A percentile compares a stretch with the other conserved stretches of the same genome.
Evolutionary conservation across 2,329 filamentous ascomycete genomes (phyloP).

Genomic region (Fusarium secorum): DNA sequence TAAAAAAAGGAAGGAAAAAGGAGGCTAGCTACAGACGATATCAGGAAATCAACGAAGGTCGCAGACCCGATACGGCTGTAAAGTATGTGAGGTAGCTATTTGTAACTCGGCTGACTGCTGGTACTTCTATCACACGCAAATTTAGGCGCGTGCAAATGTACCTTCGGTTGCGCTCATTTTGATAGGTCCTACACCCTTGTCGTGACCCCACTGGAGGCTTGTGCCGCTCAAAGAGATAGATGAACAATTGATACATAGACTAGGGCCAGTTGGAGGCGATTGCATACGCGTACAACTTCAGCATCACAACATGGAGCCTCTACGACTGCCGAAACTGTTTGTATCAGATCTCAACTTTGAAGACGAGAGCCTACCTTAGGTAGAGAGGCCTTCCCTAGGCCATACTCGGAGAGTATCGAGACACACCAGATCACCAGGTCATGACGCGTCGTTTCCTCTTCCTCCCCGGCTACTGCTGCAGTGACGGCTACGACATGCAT

Average conservation of each 20-base stretch:
- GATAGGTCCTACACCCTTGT: too few species aligned
- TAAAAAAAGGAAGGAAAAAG: too few species aligned
- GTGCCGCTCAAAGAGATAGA: too few species aligned
- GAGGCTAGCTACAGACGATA: too few species aligned
- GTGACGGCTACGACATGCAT: conserved; percentile 32
- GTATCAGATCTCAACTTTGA: conserved; percentile 5
- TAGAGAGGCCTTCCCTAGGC: conserved; percentile 3
- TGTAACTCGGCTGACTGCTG: too few species aligned
- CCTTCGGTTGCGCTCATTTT: too few species aligned
- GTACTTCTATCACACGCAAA: too few species aligned
- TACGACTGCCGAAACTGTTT: neutral
- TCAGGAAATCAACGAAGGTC: too few species aligned
- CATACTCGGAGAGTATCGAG: conserved; percentile 26
- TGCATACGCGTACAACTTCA: conserved; percentile 30
- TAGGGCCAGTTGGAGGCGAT: conserved; percentile 16
- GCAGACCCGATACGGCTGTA: too few species aligned
- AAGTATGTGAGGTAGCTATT: too few species aligned
- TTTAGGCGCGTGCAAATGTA: too few species aligned
- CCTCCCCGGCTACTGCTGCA: conserved; percentile 33
- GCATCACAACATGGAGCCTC: neutral
- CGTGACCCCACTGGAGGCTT: too few species aligned
- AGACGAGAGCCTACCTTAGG: neutral
- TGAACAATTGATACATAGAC: conserved; percentile 21
- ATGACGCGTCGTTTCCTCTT: conserved; percentile 41
- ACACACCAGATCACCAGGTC: conserved; percentile 33